A percentile compares a stretch with the other conserved stretches of the same genome.
These are phyloP conservation scores for Blyttiomyces sp. DNA, from an alignment of 371 early-diverging fungal species.

Conservation along the genomic window DNA sequence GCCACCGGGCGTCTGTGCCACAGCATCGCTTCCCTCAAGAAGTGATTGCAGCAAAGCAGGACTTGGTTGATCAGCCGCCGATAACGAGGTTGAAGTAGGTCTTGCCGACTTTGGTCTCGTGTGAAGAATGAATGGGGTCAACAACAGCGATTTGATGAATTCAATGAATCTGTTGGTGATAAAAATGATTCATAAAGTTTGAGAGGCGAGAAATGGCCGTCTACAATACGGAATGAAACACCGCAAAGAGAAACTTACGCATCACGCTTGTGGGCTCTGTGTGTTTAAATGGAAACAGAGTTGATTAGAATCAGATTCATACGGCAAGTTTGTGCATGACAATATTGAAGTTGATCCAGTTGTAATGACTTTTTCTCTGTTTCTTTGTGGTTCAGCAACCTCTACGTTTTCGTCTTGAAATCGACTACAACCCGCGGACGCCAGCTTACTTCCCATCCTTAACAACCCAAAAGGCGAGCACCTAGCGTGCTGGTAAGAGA, in stretches of 20 bases:
- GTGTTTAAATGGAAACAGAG: background rate
- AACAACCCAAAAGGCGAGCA: too few species aligned
- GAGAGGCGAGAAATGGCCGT: background rate
- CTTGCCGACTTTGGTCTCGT: conserved; percentile 46
- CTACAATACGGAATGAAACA: background rate
- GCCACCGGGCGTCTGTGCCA: too few species aligned
- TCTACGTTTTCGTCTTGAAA: too few species aligned
- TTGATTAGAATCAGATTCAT: background rate
- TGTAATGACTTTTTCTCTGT: too few species aligned
- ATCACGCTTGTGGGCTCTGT: conserved; percentile 71
- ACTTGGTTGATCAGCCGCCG: background rate
- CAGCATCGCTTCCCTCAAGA: background rate
- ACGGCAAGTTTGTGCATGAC: too few species aligned
- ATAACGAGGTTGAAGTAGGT: conserved; percentile 5
- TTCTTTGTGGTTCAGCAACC: too few species aligned
- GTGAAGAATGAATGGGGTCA: conserved; percentile 75
- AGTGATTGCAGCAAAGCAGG: background rate
- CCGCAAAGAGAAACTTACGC: conserved; percentile 56
- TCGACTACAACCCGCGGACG: too few species aligned
- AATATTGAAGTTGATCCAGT: too few species aligned
- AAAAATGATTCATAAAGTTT: background rate
- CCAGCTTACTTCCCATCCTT: too few species aligned
- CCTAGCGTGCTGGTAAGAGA: too few species aligned
- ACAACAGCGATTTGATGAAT: conserved; percentile 76
- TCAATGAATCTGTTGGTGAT: conserved; percentile 51